phyloP scores from a whole-genome alignment of 78 protist genomes.

The Tieghemostelium lacteum region DNA sequence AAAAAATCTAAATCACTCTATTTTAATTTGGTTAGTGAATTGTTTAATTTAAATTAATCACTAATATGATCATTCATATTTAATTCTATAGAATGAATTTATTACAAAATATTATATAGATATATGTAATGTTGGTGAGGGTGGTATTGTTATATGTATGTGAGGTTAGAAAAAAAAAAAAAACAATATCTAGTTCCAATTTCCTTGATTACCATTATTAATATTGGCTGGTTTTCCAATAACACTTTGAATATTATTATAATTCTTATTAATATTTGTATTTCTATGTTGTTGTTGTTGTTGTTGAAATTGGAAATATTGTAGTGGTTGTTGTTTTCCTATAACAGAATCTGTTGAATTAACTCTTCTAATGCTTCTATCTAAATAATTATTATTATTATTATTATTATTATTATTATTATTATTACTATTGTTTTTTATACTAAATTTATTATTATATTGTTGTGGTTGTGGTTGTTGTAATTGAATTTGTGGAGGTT shows the following conservation, averaged over 20 bases:
- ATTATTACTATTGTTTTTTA: not conserved
- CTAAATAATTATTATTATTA: not conserved
- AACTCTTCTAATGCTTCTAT: slow-evolving; percentile 55
- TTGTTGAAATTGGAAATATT: not conserved
- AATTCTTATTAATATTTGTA: not conserved
- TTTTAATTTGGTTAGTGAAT: no score
- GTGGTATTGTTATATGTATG: no score
- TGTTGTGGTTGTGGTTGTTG: slow-evolving; percentile 16
- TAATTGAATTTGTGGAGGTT: slow-evolving; percentile 1
- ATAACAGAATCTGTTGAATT: slow-evolving; percentile 61
- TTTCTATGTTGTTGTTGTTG: not conserved
- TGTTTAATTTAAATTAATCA: no score
- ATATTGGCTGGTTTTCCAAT: no score
- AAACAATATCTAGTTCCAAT: no score
- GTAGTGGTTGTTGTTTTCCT: not conserved
- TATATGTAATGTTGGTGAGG: no score
- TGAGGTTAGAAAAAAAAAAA: no score
- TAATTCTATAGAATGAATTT: no score
- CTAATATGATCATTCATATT: no score
- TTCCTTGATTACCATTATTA: not conserved
- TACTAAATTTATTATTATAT: not conserved
- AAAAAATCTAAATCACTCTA: no score
- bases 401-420: not conserved
- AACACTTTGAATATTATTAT: not conserved
- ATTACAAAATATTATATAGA: no score